Conservation (phyloP, 192 early-diverging fungal species). For the Linnemannia hyalina region DNA sequence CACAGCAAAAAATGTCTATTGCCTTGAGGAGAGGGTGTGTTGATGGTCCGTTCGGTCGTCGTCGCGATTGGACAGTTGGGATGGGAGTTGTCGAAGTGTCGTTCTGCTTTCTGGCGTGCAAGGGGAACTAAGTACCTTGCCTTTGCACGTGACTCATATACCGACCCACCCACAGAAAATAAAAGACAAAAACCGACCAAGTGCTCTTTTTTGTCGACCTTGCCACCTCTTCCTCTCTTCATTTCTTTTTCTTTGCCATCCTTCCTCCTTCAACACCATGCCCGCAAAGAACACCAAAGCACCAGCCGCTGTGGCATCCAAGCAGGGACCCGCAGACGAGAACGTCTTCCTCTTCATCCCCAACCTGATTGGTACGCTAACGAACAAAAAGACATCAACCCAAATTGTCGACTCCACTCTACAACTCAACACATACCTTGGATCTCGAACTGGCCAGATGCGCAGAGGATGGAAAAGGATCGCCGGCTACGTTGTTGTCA, state of each 20-base stretch:
- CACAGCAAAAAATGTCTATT: background rate
- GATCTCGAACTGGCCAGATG: background rate
- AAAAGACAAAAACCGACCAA: background rate
- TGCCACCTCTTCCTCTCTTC: background rate
- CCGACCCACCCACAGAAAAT: background rate
- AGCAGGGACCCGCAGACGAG: constrained; percentile 42
- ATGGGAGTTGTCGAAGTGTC: background rate
- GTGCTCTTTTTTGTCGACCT: background rate
- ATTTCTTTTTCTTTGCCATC: background rate
- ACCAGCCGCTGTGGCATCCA: constrained; percentile 19
- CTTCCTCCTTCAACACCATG: constrained; percentile 21
- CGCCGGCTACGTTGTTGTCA: background rate
- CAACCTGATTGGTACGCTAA: constrained; percentile 78
- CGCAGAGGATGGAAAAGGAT: background rate
- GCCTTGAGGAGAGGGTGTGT: background rate
- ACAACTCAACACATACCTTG: background rate
- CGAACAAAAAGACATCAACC: constrained; percentile 31
- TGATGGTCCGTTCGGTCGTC: background rate
- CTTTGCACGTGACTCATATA: constrained; percentile 9
- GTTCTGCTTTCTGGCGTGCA: background rate
- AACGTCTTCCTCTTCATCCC: constrained; percentile 84
- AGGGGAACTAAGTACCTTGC: background rate
- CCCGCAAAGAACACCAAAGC: constrained; percentile 45
- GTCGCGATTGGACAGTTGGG: background rate
- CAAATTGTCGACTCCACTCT: background rate